phyloP scores from a whole-genome alignment of 2,329 filamentous ascomycete species.

The Thielaviopsis euricoi region DNA sequence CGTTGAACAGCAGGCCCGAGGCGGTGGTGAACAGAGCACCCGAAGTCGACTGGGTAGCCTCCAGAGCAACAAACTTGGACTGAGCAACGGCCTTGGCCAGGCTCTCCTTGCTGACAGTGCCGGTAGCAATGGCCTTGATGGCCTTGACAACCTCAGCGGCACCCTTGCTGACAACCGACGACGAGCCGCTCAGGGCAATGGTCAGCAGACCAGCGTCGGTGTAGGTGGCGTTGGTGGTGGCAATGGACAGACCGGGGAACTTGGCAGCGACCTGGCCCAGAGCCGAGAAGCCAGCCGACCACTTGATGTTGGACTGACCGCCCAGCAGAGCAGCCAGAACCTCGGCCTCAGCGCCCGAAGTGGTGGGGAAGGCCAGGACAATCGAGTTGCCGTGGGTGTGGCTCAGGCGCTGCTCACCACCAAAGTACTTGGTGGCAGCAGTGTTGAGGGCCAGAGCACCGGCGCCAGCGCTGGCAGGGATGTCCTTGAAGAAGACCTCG shows the following conservation, averaged over 20 bases:
- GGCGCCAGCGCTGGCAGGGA: constrained; percentile 36
- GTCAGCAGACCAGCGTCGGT: constrained; percentile 86
- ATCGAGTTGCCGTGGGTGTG: constrained; percentile 64
- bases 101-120: constrained; percentile 65
- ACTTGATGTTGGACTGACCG: constrained; percentile 85
- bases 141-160: constrained; percentile 64
- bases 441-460: constrained; percentile 29
- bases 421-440: constrained; percentile 68
- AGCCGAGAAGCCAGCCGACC: constrained; percentile 82
- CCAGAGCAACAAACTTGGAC: constrained; percentile 84
- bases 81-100: constrained; percentile 81
- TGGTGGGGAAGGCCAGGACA: constrained; percentile 71
- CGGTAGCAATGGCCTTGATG: constrained; percentile 64
- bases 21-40: constrained; percentile 71
- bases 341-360: constrained; percentile 77
- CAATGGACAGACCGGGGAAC: constrained; percentile 48
- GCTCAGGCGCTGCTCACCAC: constrained; percentile 81
- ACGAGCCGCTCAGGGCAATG: constrained; percentile 63
- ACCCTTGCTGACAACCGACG: constrained; percentile 54
- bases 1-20: constrained; percentile 63
- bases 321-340: constrained; percentile 82
- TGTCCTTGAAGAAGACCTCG: constrained; percentile 71
- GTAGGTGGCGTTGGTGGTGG: constrained; percentile 68
- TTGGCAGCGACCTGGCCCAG: constrained; percentile 62
- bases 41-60: constrained; percentile 61